These are phyloP conservation scores for Geotrichum klebahnii DNA, from an alignment of 1,139 yeast species.

Conservation along the genomic window DNA sequence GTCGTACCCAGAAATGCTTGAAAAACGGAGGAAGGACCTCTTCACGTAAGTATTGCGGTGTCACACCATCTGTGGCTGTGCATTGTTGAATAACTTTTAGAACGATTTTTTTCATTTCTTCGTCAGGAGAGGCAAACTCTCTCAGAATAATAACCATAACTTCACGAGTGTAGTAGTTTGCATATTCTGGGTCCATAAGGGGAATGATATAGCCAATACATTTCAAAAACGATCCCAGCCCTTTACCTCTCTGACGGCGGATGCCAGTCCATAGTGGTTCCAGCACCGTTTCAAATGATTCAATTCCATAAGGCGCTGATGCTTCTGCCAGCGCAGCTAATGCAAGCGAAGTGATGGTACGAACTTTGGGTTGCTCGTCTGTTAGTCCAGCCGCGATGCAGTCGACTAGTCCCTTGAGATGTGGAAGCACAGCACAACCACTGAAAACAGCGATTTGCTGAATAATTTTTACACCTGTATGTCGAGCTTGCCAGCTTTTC, in stretches of 20 bases:
- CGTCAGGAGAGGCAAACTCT: slow-evolving; percentile 80
- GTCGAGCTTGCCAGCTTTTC: slow-evolving; percentile 81
- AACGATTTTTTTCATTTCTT: slow-evolving; percentile 79
- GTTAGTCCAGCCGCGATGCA: slow-evolving; percentile 58
- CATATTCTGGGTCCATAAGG: slow-evolving; percentile 78
- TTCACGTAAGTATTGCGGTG: slow-evolving; percentile 45
- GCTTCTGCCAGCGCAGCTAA: slow-evolving; percentile 76
- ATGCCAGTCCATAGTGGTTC: slow-evolving; percentile 83
- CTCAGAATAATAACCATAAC: slow-evolving; percentile 61
- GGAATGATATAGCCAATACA: slow-evolving; percentile 82
- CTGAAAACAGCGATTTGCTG: slow-evolving; percentile 68
- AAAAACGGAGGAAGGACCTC: slow-evolving; percentile 63
- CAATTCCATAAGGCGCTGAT: slow-evolving; percentile 88
- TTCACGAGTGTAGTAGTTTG: slow-evolving; percentile 73
- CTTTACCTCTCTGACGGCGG: slow-evolving; percentile 69
- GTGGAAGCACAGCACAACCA: slow-evolving; percentile 77
- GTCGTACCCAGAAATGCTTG: slow-evolving; percentile 64
- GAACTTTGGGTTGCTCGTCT: slow-evolving; percentile 67
- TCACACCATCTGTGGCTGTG: slow-evolving; percentile 50
- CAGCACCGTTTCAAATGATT: slow-evolving; percentile 66
- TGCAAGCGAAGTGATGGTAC: slow-evolving; percentile 68
- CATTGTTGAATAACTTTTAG: slow-evolving; percentile 59
- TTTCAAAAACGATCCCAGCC: slow-evolving; percentile 69
- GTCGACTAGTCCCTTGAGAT: slow-evolving; percentile 58
- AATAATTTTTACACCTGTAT: slow-evolving; percentile 75